phyloP scores from a whole-genome alignment of 2,329 filamentous ascomycete genomes.

The Trichoderma afroharzianum region DNA sequence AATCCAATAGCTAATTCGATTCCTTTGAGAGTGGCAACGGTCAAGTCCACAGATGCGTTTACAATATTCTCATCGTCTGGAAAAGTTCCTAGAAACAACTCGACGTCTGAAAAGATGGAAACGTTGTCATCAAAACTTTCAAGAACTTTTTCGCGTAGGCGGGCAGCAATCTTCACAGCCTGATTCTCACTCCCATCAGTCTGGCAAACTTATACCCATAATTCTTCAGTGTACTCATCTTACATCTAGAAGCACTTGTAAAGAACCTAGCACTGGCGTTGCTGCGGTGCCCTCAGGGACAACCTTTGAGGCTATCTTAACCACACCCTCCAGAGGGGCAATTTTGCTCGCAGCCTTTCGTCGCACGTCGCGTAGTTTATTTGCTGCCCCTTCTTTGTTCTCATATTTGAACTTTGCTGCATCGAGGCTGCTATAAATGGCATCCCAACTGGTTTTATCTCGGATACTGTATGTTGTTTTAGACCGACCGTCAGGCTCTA shows the following conservation, averaged over 20 bases:
- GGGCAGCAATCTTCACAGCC: neutral
- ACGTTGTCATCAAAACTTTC: neutral
- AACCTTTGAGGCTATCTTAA: neutral
- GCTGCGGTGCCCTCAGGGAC: neutral
- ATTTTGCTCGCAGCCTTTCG: neutral
- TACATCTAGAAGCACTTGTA: neutral
- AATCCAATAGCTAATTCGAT: neutral
- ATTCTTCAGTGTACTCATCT: neutral
- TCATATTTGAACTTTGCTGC: neutral
- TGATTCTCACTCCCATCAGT: neutral
- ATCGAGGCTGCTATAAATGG: neutral
- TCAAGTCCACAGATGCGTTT: neutral
- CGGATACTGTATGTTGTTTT: neutral
- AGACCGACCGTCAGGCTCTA: neutral
- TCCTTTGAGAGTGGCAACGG: neutral
- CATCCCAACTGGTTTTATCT: neutral
- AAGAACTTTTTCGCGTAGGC: neutral
- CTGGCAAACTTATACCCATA: too few species aligned
- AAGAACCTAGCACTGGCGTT: neutral
- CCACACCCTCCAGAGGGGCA: neutral
- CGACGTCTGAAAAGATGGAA: neutral
- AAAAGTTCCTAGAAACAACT: neutral
- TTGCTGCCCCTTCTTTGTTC: neutral
- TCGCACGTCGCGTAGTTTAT: neutral
- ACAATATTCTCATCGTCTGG: neutral